phyloP scores from a whole-genome alignment of 305 asterid species.

The Ajuga reptans region DNA sequence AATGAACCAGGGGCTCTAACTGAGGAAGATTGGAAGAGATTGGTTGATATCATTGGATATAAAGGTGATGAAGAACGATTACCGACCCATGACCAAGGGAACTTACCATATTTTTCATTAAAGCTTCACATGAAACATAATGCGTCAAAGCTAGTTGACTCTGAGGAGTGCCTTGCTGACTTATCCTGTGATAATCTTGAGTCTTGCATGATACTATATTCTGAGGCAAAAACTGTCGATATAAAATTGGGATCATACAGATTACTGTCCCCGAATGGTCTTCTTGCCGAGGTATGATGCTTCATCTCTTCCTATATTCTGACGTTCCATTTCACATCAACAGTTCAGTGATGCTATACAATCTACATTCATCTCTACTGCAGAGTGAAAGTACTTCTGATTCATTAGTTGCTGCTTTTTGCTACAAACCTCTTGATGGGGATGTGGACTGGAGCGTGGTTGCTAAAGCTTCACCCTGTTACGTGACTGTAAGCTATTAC shows the following conservation, averaged over 20 bases:
- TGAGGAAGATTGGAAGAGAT: conserved; percentile 89
- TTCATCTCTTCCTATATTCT: conserved; percentile 10
- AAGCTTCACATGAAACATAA: conserved; percentile 91
- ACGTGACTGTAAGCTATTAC: conserved; percentile 66
- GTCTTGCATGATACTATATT: conserved; percentile 59
- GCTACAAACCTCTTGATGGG: conserved; percentile 81
- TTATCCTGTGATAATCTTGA: conserved; percentile 90
- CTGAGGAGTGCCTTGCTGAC: conserved; percentile 75
- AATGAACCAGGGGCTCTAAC: conserved; percentile 66
- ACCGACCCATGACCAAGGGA: conserved; percentile 38
- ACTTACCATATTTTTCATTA: conserved; percentile 53
- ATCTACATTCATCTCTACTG: conserved; percentile 18
- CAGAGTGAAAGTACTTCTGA: conserved; percentile 85
- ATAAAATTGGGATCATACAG: conserved; percentile 87
- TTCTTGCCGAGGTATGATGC: conserved; percentile 74
- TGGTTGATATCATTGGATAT: conserved; percentile 81
- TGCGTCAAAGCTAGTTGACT: conserved; percentile 80
- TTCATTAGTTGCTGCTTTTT: conserved; percentile 76
- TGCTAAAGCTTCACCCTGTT: conserved; percentile 95
- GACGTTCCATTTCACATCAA: background rate
- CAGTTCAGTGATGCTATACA: conserved; percentile 1
- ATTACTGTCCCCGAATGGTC: conserved; percentile 82
- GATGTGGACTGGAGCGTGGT: conserved; percentile 87
- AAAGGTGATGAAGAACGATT: conserved; percentile 53
- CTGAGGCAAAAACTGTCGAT: conserved; percentile 69